Evolutionary conservation across 345 rosid genomes (phyloP), one percentile per base, ranked within the genome.

Genomic region (Pugionium dolabratum): DNA sequence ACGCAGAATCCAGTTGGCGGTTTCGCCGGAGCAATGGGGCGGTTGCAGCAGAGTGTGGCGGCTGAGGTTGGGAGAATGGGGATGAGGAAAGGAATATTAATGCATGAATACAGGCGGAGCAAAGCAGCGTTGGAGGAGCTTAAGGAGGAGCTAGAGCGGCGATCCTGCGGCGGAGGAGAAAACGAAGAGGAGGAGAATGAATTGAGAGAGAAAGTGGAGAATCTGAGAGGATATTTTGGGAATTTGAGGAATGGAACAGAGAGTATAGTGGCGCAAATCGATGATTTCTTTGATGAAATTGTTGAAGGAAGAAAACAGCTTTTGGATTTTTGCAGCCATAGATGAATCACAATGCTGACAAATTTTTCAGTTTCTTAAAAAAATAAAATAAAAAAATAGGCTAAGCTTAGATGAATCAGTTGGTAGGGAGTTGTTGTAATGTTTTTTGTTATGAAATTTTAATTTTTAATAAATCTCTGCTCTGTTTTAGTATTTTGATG

Each of bases 241-340:
- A 41, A 80, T 72, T 68, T 89, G 79, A 79, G 85, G 64, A 66
- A 76, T 75, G 92, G 96, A 71, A 83, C 80, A 70, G 95, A 91
- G 72, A 72, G 76, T 47, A 75, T 84, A 27, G 77, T 81, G 72
- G 82, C 81, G 30, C 89, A 89, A 65, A 78, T 92, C 70, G 98
- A 92, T 82, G 95, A 87, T 81, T 82, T 92, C 80, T 82, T 87
- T 69, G 92, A 92, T 76, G 96, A 92, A 70, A 87, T 87, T 63
- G 93, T 89, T 70, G 93, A 89, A 70, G 95, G 89, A 49, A 86
- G 96, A 50, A 83, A 86, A 80, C 82, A 79, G 73, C 88, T 87
- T 69, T 71, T 85, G 79, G 93, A 89, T 81, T 67, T 89, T 76
- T 89, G 91, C 82, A 81, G 80, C 69, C 87, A 77, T 69, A 88